Base-by-base conservation (phyloP, 2,329 filamentous ascomycete genomes). In the Trichoderma gracile region DNA sequence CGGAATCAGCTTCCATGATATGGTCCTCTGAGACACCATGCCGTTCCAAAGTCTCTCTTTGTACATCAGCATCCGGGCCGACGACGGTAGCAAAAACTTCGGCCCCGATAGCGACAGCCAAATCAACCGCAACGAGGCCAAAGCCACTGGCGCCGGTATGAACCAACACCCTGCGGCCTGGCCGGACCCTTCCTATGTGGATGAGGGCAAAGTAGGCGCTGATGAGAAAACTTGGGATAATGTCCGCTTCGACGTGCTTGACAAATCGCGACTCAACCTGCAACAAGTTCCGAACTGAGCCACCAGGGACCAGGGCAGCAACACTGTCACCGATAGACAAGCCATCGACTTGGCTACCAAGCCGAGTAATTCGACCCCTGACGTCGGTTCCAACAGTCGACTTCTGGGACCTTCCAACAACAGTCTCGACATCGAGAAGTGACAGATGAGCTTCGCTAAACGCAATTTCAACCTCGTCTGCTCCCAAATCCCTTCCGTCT, bases 161-260 rank as follows among this genome's bases (percentile, higher is more conserved):
- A 19, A 84, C 73, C 4, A 84, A 73, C 5, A 83, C 73, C 3
- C 67, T 75, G 9, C 74, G 70, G 3, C 69, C 69, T n/a, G 45
- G 49, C 7, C 60, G 55, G 19, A 71, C 58, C 43, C 75, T 71
- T 30, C 75, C 76, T n/a, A 74, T 42, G 25, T 73, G 68, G 3
- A 70, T 27, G 7, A 86, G 70, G 2, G 75, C 77, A 63, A 83
- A 78, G 62, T 77, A 76, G 1, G 81, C 82, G 5, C 79, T 77
- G 23, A 77, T 67, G 57, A 77, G 77, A 0, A 77, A 72, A 1
- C 79, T 76, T 0, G 79, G 78, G 9, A 77, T 69, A 6, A 78
- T 69, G 2, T 68, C 69, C 2, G 70, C 64, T 1, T 58, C 52
- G 60, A 71, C 68, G 23, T 68, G 68, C n/a, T 74, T 70, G 5